These are phyloP conservation scores for Symbiotaphrina buchneri DNA, from an alignment of 495 filamentous ascomycete genomes.

Conservation along the genomic window DNA sequence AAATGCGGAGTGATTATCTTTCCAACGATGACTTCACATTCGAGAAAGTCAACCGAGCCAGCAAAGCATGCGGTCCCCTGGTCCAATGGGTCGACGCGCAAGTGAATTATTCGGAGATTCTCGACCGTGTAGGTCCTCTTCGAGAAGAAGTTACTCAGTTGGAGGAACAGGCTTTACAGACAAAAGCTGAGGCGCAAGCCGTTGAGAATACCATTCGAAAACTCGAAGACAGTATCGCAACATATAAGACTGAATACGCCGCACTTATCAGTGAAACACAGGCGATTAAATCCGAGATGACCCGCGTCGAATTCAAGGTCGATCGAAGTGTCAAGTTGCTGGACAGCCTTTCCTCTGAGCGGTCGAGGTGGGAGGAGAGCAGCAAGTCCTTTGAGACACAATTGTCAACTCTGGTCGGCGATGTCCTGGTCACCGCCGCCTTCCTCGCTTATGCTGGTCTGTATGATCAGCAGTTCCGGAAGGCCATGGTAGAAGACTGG, in stretches of 20 bases:
- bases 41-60: slow-evolving; percentile 83
- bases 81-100: slow-evolving; percentile 97
- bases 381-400: slow-evolving; percentile 97
- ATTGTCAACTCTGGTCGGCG: slow-evolving; percentile 87
- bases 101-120: slow-evolving; percentile 89
- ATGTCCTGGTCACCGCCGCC: slow-evolving; percentile 82
- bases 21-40: slow-evolving; percentile 88
- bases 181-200: slow-evolving; percentile 80
- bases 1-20: slow-evolving; percentile 85
- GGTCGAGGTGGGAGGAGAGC: slow-evolving; percentile 80
- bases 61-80: slow-evolving; percentile 87
- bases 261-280: slow-evolving; percentile 91
- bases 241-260: slow-evolving; percentile 95
- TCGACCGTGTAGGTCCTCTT: slow-evolving; percentile 84
- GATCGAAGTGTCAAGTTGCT: slow-evolving; percentile 86
- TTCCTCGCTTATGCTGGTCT: slow-evolving; percentile 97
- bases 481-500: slow-evolving; percentile 96
- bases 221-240: slow-evolving; percentile 76
- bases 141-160: slow-evolving; percentile 75
- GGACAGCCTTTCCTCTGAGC: slow-evolving; percentile 84
- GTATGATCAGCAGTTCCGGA: slow-evolving; percentile 94
- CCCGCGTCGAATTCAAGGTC: slow-evolving; percentile 89
- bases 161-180: slow-evolving; percentile 74
- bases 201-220: slow-evolving; percentile 68
- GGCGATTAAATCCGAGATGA: slow-evolving; percentile 93